Evolutionary conservation across 768 basidiomycete genomes (phyloP), one percentile per base, ranked within the genome.

Genomic region (Mycena galopus): DNA sequence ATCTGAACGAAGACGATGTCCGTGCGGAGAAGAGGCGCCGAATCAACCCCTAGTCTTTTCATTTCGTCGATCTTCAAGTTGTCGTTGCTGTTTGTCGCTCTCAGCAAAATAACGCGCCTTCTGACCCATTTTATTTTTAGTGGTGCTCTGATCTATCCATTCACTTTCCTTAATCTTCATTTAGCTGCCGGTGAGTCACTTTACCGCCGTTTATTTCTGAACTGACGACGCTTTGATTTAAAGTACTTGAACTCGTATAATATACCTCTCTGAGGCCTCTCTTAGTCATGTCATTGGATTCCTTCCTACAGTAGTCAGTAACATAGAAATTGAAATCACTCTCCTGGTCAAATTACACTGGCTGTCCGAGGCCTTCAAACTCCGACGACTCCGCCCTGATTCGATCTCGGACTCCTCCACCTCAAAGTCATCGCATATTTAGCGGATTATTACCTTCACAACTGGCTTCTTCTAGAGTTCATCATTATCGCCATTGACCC

Each of bases 21-120:
- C 55, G 33, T 8, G 19, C 44, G 23, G 11, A 44, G 2, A 71
- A 71, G 61, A 47, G 57, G 62, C 57, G 50, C 25, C 62, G 69
- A 23, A 19, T 58, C 23, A 37, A 53, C 21, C 2, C 17, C 19
- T 42, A 12, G 16, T 16, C 6, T 5, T 6, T 27, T 42, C 3
- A 23, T 21, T 17, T 27, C 19, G 44, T 16, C n/a, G 17, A n/a
- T 50, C 19, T 33, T 50, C 61, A 39, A 12, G 11, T n/a, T 16
- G 44, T 50, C 30, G 25, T 61, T 61, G 4, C 21, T 42, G 44
- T 62, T n/a, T 21, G 61, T 62, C 19, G 32, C 30, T 29, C 12
- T 19, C 42, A 8, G 12, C n/a, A 2, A n/a, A 8, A 21, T 16
- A 23, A 5, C 17, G 4, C 30, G 11, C 21, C 14, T 19, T 39